Conservation (phyloP, 2,329 filamentous ascomycete genomes). For the Basipetospora chlamydospora region DNA sequence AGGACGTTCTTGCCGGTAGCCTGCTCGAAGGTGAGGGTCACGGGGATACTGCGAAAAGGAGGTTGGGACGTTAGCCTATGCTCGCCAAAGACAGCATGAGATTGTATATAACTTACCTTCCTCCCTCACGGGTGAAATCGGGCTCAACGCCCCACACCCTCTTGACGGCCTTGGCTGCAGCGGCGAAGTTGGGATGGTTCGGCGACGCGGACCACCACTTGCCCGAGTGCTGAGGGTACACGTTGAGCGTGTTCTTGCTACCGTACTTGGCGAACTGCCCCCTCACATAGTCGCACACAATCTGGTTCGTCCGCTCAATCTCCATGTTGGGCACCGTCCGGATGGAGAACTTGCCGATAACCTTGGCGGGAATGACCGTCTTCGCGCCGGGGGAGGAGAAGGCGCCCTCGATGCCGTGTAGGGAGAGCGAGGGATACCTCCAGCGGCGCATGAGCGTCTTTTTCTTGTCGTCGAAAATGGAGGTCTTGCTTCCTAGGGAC, state of each 20-base stretch:
- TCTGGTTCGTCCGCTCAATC: slow-evolving; percentile 71
- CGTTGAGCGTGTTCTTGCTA: slow-evolving; percentile 83
- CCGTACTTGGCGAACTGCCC: slow-evolving; percentile 73
- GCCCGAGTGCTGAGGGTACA: slow-evolving; percentile 72
- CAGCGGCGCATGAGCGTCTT: slow-evolving; percentile 88
- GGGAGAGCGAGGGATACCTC: slow-evolving; percentile 83
- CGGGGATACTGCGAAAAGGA: slow-evolving; percentile 56
- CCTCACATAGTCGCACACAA: slow-evolving; percentile 72
- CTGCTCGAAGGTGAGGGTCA: slow-evolving; percentile 94
- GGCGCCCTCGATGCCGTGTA: slow-evolving; percentile 90
- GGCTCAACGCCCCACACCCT: slow-evolving; percentile 87
- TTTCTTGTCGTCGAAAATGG: slow-evolving; percentile 81
- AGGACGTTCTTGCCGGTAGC: slow-evolving; percentile 96
- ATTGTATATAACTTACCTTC: slow-evolving; percentile 44
- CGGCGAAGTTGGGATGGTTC: slow-evolving; percentile 97
- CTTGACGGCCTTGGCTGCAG: slow-evolving; percentile 90
- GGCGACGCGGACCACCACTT: slow-evolving; percentile 99
- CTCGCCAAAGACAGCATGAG: no score
- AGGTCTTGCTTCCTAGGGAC: slow-evolving; percentile 76
- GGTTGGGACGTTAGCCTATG: no score
- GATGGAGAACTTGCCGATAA: slow-evolving; percentile 96
- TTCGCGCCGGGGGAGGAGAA: slow-evolving; percentile 90
- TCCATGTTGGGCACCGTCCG: slow-evolving; percentile 97
- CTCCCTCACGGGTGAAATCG: slow-evolving; percentile 91
- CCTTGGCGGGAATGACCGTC: slow-evolving; percentile 97